Base-by-base conservation (phyloP, 202 grass and related monocot species). In the Panicum hallii region DNA sequence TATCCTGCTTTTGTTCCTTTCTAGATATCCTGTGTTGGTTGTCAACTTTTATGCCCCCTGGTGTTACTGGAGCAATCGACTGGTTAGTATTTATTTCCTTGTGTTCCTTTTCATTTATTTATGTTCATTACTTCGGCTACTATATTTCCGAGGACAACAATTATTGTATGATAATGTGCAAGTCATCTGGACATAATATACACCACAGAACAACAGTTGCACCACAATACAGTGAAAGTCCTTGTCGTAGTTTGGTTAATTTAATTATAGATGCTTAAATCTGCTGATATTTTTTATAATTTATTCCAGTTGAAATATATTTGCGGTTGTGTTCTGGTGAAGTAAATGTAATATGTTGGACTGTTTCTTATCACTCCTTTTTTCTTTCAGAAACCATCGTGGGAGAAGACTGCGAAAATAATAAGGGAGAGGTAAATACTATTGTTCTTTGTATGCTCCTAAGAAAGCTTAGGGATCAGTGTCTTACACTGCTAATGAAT, bases 1-100 rank as follows among this genome's bases (percentile, higher is more conserved):
- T 86, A 57, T 78, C 17, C 69, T 6, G 3, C 11, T 70, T 74
- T 45, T 76, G 28, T 80, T 78, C 73, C n/a, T 82, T 82, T 90
- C 43, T 66, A 99, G 97, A 87, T 97, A 94, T 84, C 79, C 93
- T 19, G 66, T 99, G 75, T 89, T 99, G 87, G 93, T 94, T 26
- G 88, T 99, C 79, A 99, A 99, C 66, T 99, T 99, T 77, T 99
- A 88, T 97, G 97, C 97, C 50, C 97, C 97, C 13, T 99, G 97
- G 93, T 99, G 97, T 87, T 94, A 91, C 47, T 97, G 97, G 97
- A 99, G 97, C 90, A 99, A 94, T 82, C 88, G 93, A 73, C 63
- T 99, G 91, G 97, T 99, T 84, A 84, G 80, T 82, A 69, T 63
- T 85, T 67, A 19, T 84, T 16, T 84, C 16, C 38, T 79, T 76